phyloP scores from a whole-genome alignment of 495 filamentous ascomycete genomes.

The Xylaria castorea region DNA sequence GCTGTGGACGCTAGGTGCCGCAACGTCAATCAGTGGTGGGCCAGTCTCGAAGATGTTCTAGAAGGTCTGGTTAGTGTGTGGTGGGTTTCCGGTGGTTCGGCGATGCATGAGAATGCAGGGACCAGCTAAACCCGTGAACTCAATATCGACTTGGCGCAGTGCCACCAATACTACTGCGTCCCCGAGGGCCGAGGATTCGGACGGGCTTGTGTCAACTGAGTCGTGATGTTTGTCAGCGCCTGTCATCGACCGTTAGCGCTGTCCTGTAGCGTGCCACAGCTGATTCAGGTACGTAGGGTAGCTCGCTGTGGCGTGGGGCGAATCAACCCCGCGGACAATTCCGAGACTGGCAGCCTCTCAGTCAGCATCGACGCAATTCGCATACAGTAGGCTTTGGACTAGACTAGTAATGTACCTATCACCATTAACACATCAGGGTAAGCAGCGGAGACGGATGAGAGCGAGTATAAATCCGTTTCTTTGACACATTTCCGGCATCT shows the following conservation, averaged over 20 bases:
- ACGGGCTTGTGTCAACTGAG: conserved; percentile 6
- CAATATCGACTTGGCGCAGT: no score
- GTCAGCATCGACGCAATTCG: conserved; percentile 7
- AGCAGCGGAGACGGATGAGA: neutral
- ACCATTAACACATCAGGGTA: neutral
- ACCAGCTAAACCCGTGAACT: neutral
- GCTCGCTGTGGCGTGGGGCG: conserved; percentile 7
- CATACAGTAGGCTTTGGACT: neutral
- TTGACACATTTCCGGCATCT: neutral
- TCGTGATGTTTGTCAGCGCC: conserved; percentile 39
- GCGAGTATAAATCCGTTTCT: neutral
- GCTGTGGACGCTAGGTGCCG: neutral
- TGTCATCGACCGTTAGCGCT: conserved; percentile 29
- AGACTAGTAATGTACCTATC: neutral
- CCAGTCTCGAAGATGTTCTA: neutral
- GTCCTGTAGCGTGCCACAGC: neutral
- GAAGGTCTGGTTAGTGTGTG: neutral
- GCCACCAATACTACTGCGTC: conserved; percentile 15
- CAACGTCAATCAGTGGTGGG: neutral
- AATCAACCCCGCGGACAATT: conserved; percentile 12
- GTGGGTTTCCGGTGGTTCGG: conserved; percentile 21
- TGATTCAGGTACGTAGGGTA: neutral
- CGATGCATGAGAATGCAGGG: conserved; percentile 14
- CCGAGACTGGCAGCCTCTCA: conserved; percentile 1
- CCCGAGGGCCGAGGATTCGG: conserved; percentile 25